Evolutionary conservation across 2,329 filamentous ascomycete genomes (phyloP).

Genomic region (Fusarium euwallaceae): DNA sequence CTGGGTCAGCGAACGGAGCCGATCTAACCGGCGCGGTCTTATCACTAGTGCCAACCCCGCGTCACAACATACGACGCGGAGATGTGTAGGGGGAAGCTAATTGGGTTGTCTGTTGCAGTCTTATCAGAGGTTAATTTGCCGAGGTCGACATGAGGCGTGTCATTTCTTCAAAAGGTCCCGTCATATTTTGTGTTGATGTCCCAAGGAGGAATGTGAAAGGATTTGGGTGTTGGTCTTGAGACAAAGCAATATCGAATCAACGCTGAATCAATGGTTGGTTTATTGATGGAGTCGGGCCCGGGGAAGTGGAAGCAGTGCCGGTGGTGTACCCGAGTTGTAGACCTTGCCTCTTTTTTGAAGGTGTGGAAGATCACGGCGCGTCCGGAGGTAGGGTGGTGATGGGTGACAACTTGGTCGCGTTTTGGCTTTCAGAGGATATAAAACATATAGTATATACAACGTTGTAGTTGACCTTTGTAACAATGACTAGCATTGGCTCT

Average conservation of each 20-base stretch:
- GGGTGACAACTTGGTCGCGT: neutral
- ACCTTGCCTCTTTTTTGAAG: neutral
- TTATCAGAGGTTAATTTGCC: conserved; percentile 5
- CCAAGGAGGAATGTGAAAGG: neutral
- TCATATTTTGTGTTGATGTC: neutral
- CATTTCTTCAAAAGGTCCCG: neutral
- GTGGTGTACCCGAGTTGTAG: neutral
- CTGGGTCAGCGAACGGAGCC: conserved; percentile 8
- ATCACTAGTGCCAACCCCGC: conserved; percentile 7
- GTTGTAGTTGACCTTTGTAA: neutral
- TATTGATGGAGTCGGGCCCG: neutral
- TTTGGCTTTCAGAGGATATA: neutral
- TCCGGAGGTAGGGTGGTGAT: neutral
- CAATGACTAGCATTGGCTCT: neutral
- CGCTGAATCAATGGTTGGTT: neutral
- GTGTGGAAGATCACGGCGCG: neutral
- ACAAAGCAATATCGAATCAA: neutral
- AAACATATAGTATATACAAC: neutral
- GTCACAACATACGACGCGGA: conserved; percentile 3
- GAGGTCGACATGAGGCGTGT: neutral
- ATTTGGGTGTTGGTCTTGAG: neutral
- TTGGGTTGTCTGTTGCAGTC: neutral
- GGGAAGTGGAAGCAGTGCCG: neutral
- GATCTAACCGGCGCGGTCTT: conserved; percentile 7
- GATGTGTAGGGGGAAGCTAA: neutral